These are phyloP conservation scores for Ceriops tagal DNA, from an alignment of 345 rosid genomes.

Conservation along the genomic window DNA sequence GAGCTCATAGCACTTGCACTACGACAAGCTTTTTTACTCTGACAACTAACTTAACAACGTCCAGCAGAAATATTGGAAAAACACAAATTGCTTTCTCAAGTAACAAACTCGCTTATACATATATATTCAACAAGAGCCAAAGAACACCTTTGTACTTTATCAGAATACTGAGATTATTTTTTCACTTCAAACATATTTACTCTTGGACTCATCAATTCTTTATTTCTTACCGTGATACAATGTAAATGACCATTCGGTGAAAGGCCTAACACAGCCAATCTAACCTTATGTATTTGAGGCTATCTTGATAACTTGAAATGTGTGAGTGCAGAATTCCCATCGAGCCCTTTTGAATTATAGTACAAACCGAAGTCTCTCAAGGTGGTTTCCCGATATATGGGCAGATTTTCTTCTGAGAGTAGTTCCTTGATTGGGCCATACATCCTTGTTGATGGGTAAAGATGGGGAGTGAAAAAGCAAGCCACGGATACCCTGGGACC, in stretches of 20 bases:
- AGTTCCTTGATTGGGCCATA: constrained; percentile 22
- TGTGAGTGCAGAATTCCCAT: constrained; percentile 11
- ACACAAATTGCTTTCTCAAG: no score
- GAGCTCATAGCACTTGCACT: no score
- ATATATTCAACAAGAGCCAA: no score
- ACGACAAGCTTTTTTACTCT: no score
- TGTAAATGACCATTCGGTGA: background rate
- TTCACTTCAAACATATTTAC: no score
- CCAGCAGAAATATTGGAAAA: no score
- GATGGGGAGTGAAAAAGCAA: constrained; percentile 7
- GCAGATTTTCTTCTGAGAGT: constrained; percentile 16
- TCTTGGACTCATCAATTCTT: background rate
- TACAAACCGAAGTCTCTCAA: constrained; percentile 8
- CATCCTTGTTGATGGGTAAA: background rate
- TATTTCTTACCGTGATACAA: no score
- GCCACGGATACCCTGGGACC: constrained; percentile 18
- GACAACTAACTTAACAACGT: no score
- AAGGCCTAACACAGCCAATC: background rate
- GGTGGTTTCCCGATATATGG: constrained; percentile 8
- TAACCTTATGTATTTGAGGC: background rate
- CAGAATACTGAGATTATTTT: no score
- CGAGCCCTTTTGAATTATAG: constrained; percentile 1
- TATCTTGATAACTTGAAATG: constrained; percentile 10
- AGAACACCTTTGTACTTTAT: no score
- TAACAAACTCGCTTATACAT: no score